Evolutionary conservation across 768 basidiomycete genomes (phyloP).

Genomic region (Strobilomyces confusus): DNA sequence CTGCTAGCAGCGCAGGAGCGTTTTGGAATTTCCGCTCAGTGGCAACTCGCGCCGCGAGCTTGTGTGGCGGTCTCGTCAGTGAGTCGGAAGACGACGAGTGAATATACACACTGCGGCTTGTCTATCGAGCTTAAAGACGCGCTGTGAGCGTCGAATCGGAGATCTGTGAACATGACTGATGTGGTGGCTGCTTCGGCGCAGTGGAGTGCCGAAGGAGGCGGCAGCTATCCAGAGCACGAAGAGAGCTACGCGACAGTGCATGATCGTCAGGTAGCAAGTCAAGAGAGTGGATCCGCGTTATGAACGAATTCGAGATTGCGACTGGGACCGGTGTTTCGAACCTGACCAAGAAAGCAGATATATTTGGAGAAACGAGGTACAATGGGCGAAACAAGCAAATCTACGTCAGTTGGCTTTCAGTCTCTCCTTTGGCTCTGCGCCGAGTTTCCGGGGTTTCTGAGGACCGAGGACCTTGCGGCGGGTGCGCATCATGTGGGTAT

Average conservation of each 20-base stretch:
- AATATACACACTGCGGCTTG: constrained; percentile 8
- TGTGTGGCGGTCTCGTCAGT: constrained; percentile 1
- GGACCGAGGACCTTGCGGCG: constrained; percentile 50
- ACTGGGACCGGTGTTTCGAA: constrained; percentile 8
- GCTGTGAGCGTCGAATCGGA: not conserved
- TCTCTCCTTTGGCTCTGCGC: constrained; percentile 27
- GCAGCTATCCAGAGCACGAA: constrained; percentile 5
- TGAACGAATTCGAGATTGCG: constrained; percentile 8
- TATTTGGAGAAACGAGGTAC: constrained; percentile 22
- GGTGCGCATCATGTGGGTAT: constrained; percentile 57
- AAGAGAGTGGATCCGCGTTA: not conserved
- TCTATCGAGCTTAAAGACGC: not conserved
- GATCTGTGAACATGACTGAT: not conserved
- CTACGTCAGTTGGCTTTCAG: constrained; percentile 16
- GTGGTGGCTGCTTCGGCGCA: not conserved
- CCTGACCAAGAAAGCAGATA: constrained; percentile 5
- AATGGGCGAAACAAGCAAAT: not conserved
- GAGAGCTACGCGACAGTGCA: constrained; percentile 8
- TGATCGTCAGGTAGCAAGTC: not conserved
- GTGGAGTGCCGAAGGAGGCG: constrained; percentile 10
- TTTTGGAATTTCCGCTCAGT: constrained; percentile 15
- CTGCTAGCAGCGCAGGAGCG: constrained; percentile 14
- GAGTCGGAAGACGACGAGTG: not conserved
- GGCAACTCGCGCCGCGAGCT: constrained; percentile 17
- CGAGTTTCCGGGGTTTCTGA: constrained; percentile 30